Evolutionary conservation across 2,329 filamentous ascomycete species (phyloP).

Genomic region (Juglanconis sp.): DNA sequence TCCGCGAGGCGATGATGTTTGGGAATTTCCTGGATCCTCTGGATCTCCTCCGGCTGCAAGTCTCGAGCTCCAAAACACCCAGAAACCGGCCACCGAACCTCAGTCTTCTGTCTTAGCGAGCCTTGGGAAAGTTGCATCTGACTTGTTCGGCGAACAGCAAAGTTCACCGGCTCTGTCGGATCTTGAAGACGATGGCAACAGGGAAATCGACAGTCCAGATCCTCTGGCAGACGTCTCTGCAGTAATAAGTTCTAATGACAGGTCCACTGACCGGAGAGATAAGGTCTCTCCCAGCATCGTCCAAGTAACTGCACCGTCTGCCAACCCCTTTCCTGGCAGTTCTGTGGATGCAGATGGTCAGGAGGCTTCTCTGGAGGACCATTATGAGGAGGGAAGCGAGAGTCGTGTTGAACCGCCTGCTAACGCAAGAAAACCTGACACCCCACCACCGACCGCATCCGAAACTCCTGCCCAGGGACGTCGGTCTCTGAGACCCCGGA

Average conservation of each 20-base stretch:
- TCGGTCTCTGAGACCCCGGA: constrained; percentile 55
- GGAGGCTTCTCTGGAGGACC: neutral
- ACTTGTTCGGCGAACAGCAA: neutral
- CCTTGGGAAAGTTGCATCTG: neutral
- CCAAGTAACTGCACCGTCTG: constrained; percentile 17
- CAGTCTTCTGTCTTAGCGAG: neutral
- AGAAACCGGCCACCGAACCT: neutral
- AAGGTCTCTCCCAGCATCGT: constrained; percentile 29
- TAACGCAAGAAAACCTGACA: neutral
- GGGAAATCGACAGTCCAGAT: neutral
- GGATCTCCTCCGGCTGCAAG: constrained; percentile 8
- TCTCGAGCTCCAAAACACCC: constrained; percentile 1
- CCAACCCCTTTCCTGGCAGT: constrained; percentile 4
- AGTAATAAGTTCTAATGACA: neutral
- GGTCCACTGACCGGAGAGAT: constrained; percentile 8
- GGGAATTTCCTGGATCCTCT: constrained; percentile 30
- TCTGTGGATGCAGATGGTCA: neutral
- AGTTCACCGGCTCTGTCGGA: neutral
- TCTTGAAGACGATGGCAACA: neutral
- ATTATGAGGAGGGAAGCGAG: neutral
- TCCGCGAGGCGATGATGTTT: constrained; percentile 21
- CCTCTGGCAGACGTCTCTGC: constrained; percentile 1
- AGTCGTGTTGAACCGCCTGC: neutral
- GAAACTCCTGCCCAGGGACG: constrained; percentile 11
- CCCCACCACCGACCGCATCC: neutral